A percentile compares a stretch with the other conserved stretches of the same genome.
phyloP scores from a whole-genome alignment of 2,329 filamentous ascomycete genomes.

The Diaporthe eres region DNA sequence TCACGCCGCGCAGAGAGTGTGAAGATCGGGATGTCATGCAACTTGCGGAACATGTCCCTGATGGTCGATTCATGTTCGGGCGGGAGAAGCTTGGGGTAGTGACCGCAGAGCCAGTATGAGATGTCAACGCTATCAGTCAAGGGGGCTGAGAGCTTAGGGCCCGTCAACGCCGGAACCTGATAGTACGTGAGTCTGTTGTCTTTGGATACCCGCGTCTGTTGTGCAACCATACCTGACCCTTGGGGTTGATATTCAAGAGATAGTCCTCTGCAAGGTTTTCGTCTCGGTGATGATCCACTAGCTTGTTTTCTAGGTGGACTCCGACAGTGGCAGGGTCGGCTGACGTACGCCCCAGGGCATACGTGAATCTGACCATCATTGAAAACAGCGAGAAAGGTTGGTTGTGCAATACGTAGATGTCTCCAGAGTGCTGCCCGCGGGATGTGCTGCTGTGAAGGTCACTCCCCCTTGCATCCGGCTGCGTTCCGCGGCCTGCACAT shows the following conservation, averaged over 20 bases:
- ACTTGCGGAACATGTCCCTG: neutral
- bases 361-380: conserved; percentile 14
- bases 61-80: neutral
- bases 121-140: conserved; percentile 11
- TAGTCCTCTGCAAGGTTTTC: conserved; percentile 18
- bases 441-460: neutral
- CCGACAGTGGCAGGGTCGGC: neutral
- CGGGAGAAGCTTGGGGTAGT: conserved; percentile 6
- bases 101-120: conserved; percentile 10
- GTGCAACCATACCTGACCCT: conserved; percentile 12
- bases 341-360: neutral
- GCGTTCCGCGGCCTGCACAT: no score
- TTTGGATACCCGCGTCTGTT: neutral
- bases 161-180: neutral
- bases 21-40: neutral
- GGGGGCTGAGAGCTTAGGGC: neutral
- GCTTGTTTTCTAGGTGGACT: neutral
- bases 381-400: conserved; percentile 8
- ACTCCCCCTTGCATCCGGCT: no score
- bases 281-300: neutral
- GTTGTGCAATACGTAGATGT: neutral
- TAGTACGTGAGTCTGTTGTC: neutral
- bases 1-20: neutral
- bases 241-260: conserved; percentile 5
- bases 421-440: neutral